Conservation (phyloP, 371 early-diverging fungal genomes). For the Mycotypha africana region DNA sequence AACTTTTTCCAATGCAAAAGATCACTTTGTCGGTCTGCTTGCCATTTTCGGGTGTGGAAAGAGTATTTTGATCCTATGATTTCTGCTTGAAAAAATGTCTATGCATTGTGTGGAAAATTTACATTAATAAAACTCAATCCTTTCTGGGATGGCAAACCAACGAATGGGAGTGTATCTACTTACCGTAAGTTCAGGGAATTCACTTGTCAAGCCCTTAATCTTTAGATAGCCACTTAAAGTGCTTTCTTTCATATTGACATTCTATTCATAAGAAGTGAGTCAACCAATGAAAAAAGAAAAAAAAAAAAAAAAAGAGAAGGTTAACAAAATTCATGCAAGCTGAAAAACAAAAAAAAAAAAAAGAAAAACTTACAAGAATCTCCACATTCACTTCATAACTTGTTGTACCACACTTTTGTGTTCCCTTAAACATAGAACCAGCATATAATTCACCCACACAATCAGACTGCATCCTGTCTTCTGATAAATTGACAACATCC, state of each 20-base stretch:
- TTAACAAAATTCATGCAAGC: constrained; percentile 20
- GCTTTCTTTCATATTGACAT: constrained; percentile 64
- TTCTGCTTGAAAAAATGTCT: constrained; percentile 76
- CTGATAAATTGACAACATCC: constrained; percentile 10
- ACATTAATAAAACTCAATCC: not conserved
- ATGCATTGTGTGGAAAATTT: not conserved
- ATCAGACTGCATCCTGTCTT: constrained; percentile 10
- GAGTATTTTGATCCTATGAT: constrained; percentile 71
- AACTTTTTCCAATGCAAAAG: constrained; percentile 58
- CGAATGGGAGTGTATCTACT: no score
- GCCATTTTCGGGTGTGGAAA: constrained; percentile 84
- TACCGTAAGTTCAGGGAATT: constrained; percentile 67
- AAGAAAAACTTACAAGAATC: constrained; percentile 21
- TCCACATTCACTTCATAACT: constrained; percentile 67
- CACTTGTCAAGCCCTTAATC: constrained; percentile 71
- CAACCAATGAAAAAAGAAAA: no score
- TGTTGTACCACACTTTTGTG: constrained; percentile 57
- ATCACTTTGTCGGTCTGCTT: constrained; percentile 70
- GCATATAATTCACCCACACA: constrained; percentile 33
- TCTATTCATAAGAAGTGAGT: constrained; percentile 45
- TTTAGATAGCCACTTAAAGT: constrained; percentile 69
- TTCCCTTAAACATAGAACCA: constrained; percentile 59
- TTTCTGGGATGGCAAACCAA: no score
- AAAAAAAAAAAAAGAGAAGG: not conserved
- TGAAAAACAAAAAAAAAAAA: not conserved